These are phyloP conservation scores for Diaporthe velutina DNA, from an alignment of 2,329 filamentous ascomycete species.

Conservation along the genomic window DNA sequence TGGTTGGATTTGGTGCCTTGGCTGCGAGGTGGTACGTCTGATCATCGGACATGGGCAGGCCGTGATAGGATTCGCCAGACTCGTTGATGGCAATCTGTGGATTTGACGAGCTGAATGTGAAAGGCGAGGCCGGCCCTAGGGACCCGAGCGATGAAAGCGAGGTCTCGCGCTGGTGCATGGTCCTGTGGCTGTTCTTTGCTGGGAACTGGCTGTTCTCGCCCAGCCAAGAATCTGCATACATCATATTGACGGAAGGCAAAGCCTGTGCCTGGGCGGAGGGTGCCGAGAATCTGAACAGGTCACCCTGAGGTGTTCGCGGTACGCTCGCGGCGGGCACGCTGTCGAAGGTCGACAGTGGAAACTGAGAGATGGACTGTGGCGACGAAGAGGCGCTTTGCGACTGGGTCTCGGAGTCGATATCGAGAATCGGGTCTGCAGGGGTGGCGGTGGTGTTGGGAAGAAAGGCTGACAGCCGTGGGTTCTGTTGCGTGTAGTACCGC, in stretches of 20 bases:
- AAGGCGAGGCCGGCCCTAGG: conserved; percentile 71
- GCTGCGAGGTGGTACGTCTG: conserved; percentile 61
- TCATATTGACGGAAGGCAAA: conserved; percentile 41
- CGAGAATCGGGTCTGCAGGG: conserved; percentile 41
- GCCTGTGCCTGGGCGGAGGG: neutral
- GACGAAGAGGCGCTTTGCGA: conserved; percentile 47
- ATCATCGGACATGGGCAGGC: conserved; percentile 56
- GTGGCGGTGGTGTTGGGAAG: conserved; percentile 2
- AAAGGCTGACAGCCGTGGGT: conserved; percentile 12
- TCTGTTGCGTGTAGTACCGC: conserved; percentile 35
- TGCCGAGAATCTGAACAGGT: conserved; percentile 14
- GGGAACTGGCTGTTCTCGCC: conserved; percentile 51
- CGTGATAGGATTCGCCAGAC: conserved; percentile 61
- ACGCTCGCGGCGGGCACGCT: conserved; percentile 48
- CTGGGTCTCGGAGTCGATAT: conserved; percentile 42
- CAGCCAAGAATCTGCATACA: conserved; percentile 60
- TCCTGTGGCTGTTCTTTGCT: conserved; percentile 52
- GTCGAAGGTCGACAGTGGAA: conserved; percentile 50
- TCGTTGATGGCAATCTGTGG: conserved; percentile 70
- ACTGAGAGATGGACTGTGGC: conserved; percentile 46
- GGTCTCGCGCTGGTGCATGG: conserved; percentile 70
- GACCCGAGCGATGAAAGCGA: conserved; percentile 73
- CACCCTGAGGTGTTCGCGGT: conserved; percentile 39
- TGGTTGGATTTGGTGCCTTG: conserved; percentile 51
- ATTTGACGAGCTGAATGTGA: conserved; percentile 66